These are phyloP conservation scores for Colletotrichum navitas DNA, from an alignment of 2,329 filamentous ascomycete genomes.

Conservation along the genomic window DNA sequence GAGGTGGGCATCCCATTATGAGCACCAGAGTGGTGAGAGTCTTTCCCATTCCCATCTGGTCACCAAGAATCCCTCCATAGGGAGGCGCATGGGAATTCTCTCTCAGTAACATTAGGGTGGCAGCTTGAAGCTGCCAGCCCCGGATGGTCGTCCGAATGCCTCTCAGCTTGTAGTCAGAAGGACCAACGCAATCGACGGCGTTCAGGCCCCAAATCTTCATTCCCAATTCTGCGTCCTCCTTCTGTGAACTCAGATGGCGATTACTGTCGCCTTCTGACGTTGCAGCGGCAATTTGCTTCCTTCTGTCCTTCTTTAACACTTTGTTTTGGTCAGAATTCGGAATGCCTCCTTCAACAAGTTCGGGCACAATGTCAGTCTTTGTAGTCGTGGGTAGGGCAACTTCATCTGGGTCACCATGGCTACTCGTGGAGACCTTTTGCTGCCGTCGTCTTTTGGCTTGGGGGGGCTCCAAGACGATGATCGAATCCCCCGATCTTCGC, in stretches of 20 bases:
- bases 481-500: background rate
- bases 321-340: background rate
- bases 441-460: background rate
- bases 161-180: background rate
- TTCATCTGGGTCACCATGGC: background rate
- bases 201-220: background rate
- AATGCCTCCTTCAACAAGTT: background rate
- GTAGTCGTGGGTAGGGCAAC: too few species aligned
- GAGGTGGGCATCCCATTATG: slow-evolving; percentile 55
- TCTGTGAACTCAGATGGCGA: background rate
- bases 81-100: slow-evolving; percentile 57
- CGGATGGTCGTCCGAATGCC: background rate
- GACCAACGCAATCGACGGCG: background rate
- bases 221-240: background rate
- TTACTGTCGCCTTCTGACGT: background rate
- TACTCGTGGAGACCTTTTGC: background rate
- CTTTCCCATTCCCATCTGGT: slow-evolving; percentile 76
- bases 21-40: slow-evolving; percentile 63
- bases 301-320: background rate
- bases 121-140: slow-evolving; percentile 32
- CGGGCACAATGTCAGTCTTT: background rate
- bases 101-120: slow-evolving; percentile 65
- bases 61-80: slow-evolving; percentile 68
- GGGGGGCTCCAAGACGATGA: background rate
- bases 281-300: background rate